Base-by-base conservation (phyloP, 2,329 filamentous ascomycete genomes). In the Diaporthe amygdali region DNA sequence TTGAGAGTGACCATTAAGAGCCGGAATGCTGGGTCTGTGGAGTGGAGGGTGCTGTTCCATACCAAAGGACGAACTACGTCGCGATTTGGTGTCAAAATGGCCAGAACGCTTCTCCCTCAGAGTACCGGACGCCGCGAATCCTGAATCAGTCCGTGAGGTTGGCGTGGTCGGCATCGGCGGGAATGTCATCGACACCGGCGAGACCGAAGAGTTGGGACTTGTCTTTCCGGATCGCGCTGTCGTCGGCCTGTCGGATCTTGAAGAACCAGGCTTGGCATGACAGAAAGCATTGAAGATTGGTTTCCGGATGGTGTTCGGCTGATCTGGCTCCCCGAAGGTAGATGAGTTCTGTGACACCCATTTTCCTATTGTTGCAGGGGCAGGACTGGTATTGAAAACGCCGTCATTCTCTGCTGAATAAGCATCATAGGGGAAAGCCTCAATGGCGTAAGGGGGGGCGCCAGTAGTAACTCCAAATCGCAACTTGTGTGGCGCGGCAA, bases 81-180 rank as follows among this genome's bases (percentile, higher is more conserved):
- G 90, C n/a, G 93, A 93, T 74, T 88, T 84, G 74, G 92, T 90
- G 77, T 96, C 71, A 76, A 98, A 97, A 79, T 98, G 94, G 1
- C 94, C 95, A 3, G 96, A 98, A 66, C 96, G 90, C 84, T 98
- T 99, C 82, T 98, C 96, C 39, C 95, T 91, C 70, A 99, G 85
- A 5, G 94, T 97, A 22, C 93, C 91, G 74, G 95, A 92, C 69
- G 97, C 85, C 44, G 94, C 93, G 81, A 96, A 97, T 2, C 94
- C 96, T 5, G 96, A 98, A 79, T 99, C 96, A 77, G 93, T 97
- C 20, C 95, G 89, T 7, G 95, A 97, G n/a, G 93, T 89, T 0
- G 94, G 92, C 3, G 94, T 96, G 3, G 89, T 88, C 4, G 93
- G 92, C 81, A 94, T 85, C 0, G 91, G 89, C 10, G 94, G 93